Conservation (phyloP, 176 grass and related monocot species). For the Tillandsia fasciculata region DNA sequence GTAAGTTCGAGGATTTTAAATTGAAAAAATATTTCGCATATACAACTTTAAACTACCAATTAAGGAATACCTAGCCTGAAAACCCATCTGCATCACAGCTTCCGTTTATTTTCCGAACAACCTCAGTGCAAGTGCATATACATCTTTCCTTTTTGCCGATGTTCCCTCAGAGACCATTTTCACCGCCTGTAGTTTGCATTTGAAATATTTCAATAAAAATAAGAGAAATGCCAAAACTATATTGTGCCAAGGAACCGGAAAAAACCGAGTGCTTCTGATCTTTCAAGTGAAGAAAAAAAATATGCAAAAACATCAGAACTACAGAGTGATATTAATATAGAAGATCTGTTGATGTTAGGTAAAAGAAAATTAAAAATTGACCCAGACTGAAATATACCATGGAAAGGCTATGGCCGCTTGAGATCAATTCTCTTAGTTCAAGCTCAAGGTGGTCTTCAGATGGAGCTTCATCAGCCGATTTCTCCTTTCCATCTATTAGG, state of each 20-base stretch:
- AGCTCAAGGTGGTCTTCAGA: conserved; percentile 63
- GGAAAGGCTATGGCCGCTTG: conserved; percentile 62
- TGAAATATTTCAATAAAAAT: neutral
- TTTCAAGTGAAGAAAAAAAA: neutral
- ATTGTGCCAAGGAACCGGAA: no score
- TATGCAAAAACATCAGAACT: neutral
- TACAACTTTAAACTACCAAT: no score
- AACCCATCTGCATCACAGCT: neutral
- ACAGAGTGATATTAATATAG: neutral
- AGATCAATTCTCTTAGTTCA: conserved; percentile 61
- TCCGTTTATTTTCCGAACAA: conserved; percentile 69
- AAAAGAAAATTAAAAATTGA: conserved; percentile 17
- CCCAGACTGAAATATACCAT: conserved; percentile 38
- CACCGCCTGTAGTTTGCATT: conserved; percentile 41
- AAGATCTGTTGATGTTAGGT: conserved; percentile 9
- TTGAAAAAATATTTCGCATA: no score
- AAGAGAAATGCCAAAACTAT: neutral
- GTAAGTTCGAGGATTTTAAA: no score
- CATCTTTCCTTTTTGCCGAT: conserved; percentile 87
- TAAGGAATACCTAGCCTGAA: neutral
- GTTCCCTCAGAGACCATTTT: conserved; percentile 70
- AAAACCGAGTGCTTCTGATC: no score
- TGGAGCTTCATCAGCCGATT: conserved; percentile 43
- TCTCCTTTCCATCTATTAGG: conserved; percentile 54
- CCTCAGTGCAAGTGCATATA: conserved; percentile 83